These are phyloP conservation scores for Cercophora samala DNA, from an alignment of 495 filamentous ascomycete genomes.

Conservation along the genomic window DNA sequence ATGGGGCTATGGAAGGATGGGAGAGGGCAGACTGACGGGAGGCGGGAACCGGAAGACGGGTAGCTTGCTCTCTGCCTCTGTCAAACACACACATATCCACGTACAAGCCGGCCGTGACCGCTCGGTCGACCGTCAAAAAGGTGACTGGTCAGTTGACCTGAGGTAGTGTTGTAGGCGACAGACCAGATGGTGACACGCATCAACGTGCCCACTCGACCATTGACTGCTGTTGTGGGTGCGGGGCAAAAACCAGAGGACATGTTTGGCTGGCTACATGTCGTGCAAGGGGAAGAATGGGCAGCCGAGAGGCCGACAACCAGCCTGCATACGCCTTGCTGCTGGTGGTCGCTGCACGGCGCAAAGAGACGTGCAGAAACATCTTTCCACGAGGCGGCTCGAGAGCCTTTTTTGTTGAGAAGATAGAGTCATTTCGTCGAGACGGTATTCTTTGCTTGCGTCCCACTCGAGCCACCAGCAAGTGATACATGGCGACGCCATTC, in stretches of 20 bases:
- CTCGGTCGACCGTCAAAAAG: background rate
- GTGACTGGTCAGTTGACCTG: conserved; percentile 3
- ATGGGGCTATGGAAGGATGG: background rate
- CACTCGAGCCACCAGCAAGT: background rate
- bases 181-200: background rate
- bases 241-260: background rate
- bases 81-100: background rate
- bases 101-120: background rate
- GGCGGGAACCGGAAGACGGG: background rate
- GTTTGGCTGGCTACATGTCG: conserved; percentile 4
- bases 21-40: background rate
- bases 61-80: background rate
- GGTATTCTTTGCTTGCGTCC: background rate
- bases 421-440: background rate
- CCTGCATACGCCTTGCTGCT: background rate
- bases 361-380: background rate
- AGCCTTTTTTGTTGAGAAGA: conserved; percentile 3
- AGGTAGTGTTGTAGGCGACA: background rate
- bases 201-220: background rate
- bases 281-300: conserved; percentile 9
- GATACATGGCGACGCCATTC: background rate
- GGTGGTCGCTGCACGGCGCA: background rate
- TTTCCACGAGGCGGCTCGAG: background rate
- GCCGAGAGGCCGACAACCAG: conserved; percentile 13
- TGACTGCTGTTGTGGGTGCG: background rate